Percentiles rank a stretch among this genome's conserved stretches.
Conservation (phyloP, 176 grass and related monocot genomes). For the Lolium multiflorum region DNA sequence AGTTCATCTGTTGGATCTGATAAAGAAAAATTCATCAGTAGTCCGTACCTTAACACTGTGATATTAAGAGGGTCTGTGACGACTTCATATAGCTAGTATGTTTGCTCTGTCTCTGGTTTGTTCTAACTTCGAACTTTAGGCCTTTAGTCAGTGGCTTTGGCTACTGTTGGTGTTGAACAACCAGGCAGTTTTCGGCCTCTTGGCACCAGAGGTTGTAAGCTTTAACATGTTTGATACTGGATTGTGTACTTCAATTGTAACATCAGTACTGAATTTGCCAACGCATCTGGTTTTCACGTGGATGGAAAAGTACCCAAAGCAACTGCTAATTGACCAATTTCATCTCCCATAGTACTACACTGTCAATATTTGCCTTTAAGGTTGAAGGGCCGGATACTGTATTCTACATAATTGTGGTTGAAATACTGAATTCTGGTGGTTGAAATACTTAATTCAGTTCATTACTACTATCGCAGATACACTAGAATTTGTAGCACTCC, state of each 20-base stretch:
- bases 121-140: background rate
- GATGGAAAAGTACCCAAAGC: background rate
- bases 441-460: background rate
- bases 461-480: background rate
- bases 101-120: background rate
- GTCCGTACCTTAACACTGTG: background rate
- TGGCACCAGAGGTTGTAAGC: background rate
- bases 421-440: background rate
- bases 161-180: conserved; percentile 4
- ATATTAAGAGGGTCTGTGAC: background rate
- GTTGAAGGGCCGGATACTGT: background rate
- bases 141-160: background rate
- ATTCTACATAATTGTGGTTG: background rate
- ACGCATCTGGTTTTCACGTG: background rate
- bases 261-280: background rate
- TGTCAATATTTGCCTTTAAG: background rate
- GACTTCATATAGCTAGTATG: background rate
- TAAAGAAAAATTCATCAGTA: background rate
- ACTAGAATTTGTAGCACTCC: background rate
- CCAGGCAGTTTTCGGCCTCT: background rate
- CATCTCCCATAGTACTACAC: background rate
- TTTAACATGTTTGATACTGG: background rate
- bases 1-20: background rate
- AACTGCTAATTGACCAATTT: background rate
- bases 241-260: background rate